Percentiles rank a stretch among this genome's conserved stretches.
Evolutionary conservation across 1,284 basidiomycete species (phyloP).

Genomic region (Leucoagaricus sp.): DNA sequence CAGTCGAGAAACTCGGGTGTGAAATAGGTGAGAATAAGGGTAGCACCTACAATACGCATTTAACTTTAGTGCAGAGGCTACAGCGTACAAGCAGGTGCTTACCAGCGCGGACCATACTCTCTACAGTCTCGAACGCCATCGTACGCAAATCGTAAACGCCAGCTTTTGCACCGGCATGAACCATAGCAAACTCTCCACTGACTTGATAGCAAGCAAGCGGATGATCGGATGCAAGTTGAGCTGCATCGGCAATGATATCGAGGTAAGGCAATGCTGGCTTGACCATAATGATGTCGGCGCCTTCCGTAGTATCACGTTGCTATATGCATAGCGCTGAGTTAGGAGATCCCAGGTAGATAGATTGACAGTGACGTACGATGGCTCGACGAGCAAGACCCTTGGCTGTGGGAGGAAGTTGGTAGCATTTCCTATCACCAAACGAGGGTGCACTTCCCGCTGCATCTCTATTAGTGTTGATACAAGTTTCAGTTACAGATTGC

Average conservation of each 20-base stretch:
- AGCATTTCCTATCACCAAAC: conserved; percentile 96
- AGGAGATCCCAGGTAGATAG: not conserved
- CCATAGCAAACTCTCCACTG: conserved; percentile 96
- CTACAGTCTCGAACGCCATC: conserved; percentile 93
- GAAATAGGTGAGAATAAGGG: conserved; percentile 91
- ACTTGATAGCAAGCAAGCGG: conserved; percentile 97
- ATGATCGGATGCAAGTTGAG: conserved; percentile 80
- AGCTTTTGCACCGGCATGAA: conserved; percentile 89
- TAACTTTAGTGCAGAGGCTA: conserved; percentile 3
- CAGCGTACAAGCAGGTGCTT: conserved; percentile 27
- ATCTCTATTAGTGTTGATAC: conserved; percentile 56
- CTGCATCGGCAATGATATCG: conserved; percentile 92
- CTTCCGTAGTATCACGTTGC: conserved; percentile 90
- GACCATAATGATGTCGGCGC: conserved; percentile 99
- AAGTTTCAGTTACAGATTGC: conserved; percentile 1
- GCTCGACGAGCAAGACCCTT: conserved; percentile 93
- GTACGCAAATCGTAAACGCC: conserved; percentile 91
- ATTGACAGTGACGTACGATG: conserved; percentile 60
- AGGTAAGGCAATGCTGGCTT: conserved; percentile 97
- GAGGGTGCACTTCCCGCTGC: conserved; percentile 94
- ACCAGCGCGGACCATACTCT: conserved; percentile 92
- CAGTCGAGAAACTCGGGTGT: conserved; percentile 95
- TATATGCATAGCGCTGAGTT: conserved; percentile 32
- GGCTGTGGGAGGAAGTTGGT: conserved; percentile 90
- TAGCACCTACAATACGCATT: conserved; percentile 60